Evolutionary conservation across 345 rosid species (phyloP).

Genomic region (Euphorbia pulcherrima): DNA sequence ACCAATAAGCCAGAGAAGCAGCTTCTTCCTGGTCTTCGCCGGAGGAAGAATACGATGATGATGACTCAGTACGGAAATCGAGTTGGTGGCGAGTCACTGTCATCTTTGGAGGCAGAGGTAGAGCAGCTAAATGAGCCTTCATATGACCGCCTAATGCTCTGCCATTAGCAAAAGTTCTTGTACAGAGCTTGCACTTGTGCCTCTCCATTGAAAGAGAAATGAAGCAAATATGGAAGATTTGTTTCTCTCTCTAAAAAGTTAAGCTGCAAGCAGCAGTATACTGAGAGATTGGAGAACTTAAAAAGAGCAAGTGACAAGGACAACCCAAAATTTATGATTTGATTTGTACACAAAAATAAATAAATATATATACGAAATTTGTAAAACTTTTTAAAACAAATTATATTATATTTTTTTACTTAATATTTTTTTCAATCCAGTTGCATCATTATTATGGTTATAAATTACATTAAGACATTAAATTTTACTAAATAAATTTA

Average conservation of each 20-base stretch:
- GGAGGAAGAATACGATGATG: slow-evolving; percentile 17
- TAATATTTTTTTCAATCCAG: too few relatives aligned
- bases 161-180: slow-evolving; percentile 25
- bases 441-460: too few relatives aligned
- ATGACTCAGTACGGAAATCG: slow-evolving; percentile 4
- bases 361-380: background rate
- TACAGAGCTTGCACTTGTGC: slow-evolving; percentile 36
- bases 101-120: slow-evolving; percentile 17
- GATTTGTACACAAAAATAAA: background rate
- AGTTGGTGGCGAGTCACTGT: slow-evolving; percentile 6
- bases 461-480: too few relatives aligned
- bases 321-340: slow-evolving; percentile 26
- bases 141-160: slow-evolving; percentile 36
- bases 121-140: slow-evolving; percentile 28
- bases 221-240: background rate
- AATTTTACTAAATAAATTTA: too few relatives aligned
- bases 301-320: slow-evolving; percentile 40
- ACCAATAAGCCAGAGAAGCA: slow-evolving; percentile 17
- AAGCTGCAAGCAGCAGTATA: background rate
- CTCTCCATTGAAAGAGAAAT: slow-evolving; percentile 20
- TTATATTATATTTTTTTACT: too few relatives aligned
- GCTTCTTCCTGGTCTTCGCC: slow-evolving; percentile 13
- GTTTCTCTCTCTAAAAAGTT: background rate
- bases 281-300: slow-evolving; percentile 21
- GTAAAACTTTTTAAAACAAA: background rate